Evolutionary conservation across 129 eudicot species (phyloP), one percentile per base, ranked within the genome.

Genomic region (Tagetes erecta): DNA sequence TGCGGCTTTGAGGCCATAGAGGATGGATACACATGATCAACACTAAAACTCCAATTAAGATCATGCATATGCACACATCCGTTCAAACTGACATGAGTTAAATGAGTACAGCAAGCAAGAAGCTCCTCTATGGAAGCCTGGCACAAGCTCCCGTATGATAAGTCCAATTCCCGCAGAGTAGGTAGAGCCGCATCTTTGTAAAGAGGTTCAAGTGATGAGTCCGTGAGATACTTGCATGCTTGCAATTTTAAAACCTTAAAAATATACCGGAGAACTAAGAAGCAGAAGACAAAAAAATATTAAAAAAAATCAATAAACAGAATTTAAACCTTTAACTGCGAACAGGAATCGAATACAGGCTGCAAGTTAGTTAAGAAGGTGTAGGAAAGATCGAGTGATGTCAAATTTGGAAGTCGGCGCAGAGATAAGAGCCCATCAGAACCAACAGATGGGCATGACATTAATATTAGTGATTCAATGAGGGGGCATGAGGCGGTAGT

Each of bases 31-130:
- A 55, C 63, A 12, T 42, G 70, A 75, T 64, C 76, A 53, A 44
- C 83, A 3, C 73, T 67, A 76, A 78, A 87, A 39, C 91, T 86
- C 97, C 97, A 93, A 68, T 93, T 74, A 33, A 93, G 84, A 68
- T 93, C 98, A 56, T 93, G 97, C 98, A 93, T 88, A 60, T 93
- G 88, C 55, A 84, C 87, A 73, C 97, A 93, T 49, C 98, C 98
- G 75, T 93, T 93, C 81, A 93, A 79, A 81, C 97, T 93, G 68
- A 93, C 89, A 71, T 90, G 98, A 34, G 95, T 93, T 71, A 93
- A 83, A 76, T 86, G 92, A n/a, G 84, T 88, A 72, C 98, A 93
- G 68, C 87, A 87, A 59, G 91, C 91, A 64, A 93, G 89, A 79
- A 93, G 85, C 79, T 90, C 92, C 80, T 93, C 96, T 41, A 93